Base-by-base conservation (phyloP, 1,139 yeast genomes). In the Saccharomyces pastorianus region DNA sequence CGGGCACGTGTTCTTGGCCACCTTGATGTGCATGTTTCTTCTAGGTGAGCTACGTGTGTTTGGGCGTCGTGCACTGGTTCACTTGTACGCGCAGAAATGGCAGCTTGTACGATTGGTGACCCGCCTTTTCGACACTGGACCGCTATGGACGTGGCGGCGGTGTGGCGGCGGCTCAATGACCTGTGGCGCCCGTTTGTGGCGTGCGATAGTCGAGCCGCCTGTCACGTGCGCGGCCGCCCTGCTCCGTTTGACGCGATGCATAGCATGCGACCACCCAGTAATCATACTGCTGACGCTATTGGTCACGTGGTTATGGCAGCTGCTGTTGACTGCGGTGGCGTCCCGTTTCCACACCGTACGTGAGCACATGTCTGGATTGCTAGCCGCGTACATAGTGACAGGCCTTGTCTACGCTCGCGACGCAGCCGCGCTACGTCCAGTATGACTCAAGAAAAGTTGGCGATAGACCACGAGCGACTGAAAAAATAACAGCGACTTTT, bases 1-100 rank as follows among this genome's bases (percentile, higher is more conserved):
- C 58, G 99, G 99, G 0, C 99, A 93, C 68, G 87, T 89, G 0
- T 93, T 91, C 63, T 69, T 93, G 49, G 71, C 93, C 55, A 81
- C 88, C 2, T 85, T 88, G 58, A 80, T 93, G 54, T 81, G 88
- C 17, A 72, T 88, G 63, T 80, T 85, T 58, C 66, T 93, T 61
- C 77, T 87, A 67, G 81, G 82, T 56, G 98, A 91, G 66, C 69
- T 83, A 6, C 61, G 75, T 27, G 79, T 79, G 8, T 75, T 68
- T 56, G 60, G 64, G 6, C 55, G 47, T n/a, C 59, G 59, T 47
- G 62, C 61, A 17, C 51, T 50, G 47, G 49, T 54, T 27, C 56
- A 51, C 32, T 49, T 60, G 44, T 38, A 38, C 44, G 44, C 44
- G 25, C 44, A 38, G 50, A 49, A 48, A 13, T 29, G 41, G 34